Percentiles rank a stretch among this genome's conserved stretches.
Conservation (phyloP, 225 moss, liverwort and hornwort genomes). For the Polytrichum formosum region DNA sequence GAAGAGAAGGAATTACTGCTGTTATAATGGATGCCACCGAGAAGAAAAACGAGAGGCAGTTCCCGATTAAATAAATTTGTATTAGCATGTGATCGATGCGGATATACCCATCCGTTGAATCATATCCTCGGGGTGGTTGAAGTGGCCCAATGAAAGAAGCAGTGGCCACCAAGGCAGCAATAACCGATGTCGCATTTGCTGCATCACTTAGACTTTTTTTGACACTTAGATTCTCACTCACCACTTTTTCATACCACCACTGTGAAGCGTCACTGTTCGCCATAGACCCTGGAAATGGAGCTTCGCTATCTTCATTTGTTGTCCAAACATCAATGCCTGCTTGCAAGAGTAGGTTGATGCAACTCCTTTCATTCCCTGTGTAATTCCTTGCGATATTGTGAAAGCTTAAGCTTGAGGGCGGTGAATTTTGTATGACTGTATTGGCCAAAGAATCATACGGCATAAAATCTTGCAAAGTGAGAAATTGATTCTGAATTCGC, state of each 20-base stretch:
- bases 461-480: not conserved
- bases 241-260: slow-evolving; percentile 7
- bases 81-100: not conserved
- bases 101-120: not conserved
- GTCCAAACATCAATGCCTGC: slow-evolving; percentile 4
- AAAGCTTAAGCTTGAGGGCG: not conserved
- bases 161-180: slow-evolving; percentile 21
- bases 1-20: slow-evolving; percentile 7
- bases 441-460: not conserved
- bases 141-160: slow-evolving; percentile 22
- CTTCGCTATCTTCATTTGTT: not conserved
- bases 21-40: slow-evolving; percentile 6
- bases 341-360: slow-evolving; percentile 10
- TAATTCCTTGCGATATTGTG: not conserved
- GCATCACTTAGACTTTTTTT: slow-evolving; percentile 2
- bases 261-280: not conserved
- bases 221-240: not conserved
- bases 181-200: slow-evolving; percentile 22
- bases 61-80: not conserved
- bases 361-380: not conserved
- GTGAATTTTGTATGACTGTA: not conserved
- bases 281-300: not conserved
- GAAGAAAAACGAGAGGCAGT: slow-evolving; percentile 13
- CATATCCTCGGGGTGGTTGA: slow-evolving; percentile 17
- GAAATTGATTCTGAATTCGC: not conserved